Evolutionary conservation across 306 rosid species (phyloP), one percentile per base, ranked within the genome.

Genomic region (Vicia sativa): DNA sequence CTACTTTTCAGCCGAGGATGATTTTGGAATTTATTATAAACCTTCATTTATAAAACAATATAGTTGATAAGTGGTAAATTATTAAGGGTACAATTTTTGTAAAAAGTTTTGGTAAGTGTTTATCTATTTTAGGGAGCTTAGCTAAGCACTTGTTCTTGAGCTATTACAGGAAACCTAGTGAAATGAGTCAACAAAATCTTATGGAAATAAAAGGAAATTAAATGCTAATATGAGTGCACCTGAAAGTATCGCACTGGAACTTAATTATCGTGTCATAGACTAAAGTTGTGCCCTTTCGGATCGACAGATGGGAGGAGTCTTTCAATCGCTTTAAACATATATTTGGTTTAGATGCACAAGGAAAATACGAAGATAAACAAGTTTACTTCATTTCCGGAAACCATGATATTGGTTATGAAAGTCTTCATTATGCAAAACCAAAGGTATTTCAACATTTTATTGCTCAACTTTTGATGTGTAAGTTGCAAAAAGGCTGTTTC

Each of bases 371-470:
- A 41, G 76, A 81, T 58, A 75, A 67, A 52, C 76, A 61, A 60
- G 92, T 83, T 69, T 74, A 81, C 83, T 76, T 74, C 79, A 60
- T 91, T 50, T 71, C 93, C 21, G 97, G 97, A 67, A 91, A 91
- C 82, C 97, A 88, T 81, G 96, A 91, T 74, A 79, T 88, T 71
- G 97, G 97, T 62, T 88, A 88, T 74, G 92, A 64, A 80, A 64
- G 48, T 81, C 70, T 66, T 72, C 78, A 75, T 79, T 63, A 77
- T 70, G 82, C 57, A 79, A 71, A 46, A 73, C 84, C 87, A 65
- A 60, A 84, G 92, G 97, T 86, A 81, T 65, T 56, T 59, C 35
- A 39, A 52, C 45, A 62, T 16, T 23, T 71, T 67, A 28, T 69
- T 29, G 15, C 63, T 62, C n/a, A 6, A 58, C 21, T 65, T 65